A percentile compares a stretch with the other conserved stretches of the same genome.
Evolutionary conservation across 352 stramenopile species (phyloP).

Genomic region (Phytopythium helicoides): DNA sequence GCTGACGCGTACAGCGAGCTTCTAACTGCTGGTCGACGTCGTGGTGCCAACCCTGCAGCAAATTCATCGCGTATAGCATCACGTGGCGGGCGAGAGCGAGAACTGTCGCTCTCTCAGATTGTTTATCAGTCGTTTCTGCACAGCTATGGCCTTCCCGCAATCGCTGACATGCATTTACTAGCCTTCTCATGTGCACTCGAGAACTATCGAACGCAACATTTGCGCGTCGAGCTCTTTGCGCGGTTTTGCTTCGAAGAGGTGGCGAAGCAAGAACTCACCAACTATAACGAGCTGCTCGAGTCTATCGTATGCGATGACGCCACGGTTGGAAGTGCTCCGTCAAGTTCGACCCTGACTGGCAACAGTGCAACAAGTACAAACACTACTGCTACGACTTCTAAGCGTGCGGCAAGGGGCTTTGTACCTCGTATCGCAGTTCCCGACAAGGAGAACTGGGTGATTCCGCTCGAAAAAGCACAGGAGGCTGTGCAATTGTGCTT

Average conservation of each 20-base stretch:
- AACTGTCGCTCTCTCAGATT: slow-evolving; percentile 61
- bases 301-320: slow-evolving; percentile 63
- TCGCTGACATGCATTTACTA: slow-evolving; percentile 79
- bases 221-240: slow-evolving; percentile 75
- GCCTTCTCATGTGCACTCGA: slow-evolving; percentile 73
- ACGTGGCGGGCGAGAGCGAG: slow-evolving; percentile 16
- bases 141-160: slow-evolving; percentile 69
- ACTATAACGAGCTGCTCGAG: slow-evolving; percentile 79
- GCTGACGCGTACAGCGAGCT: slow-evolving; percentile 74
- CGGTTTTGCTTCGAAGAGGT: slow-evolving; percentile 78
- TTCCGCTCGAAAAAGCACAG: slow-evolving; percentile 63
- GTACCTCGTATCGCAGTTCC: slow-evolving; percentile 51
- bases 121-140: slow-evolving; percentile 85
- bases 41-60: slow-evolving; percentile 10
- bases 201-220: slow-evolving; percentile 54
- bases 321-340: not conserved
- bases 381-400: slow-evolving; percentile 18
- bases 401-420: slow-evolving; percentile 32
- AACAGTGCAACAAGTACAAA: not conserved
- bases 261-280: slow-evolving; percentile 38
- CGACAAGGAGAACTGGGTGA: slow-evolving; percentile 69
- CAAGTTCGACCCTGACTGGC: not conserved
- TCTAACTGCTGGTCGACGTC: slow-evolving; percentile 54
- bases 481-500: slow-evolving; percentile 67
- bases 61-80: slow-evolving; percentile 12